Evolutionary conservation across 2,329 filamentous ascomycete genomes (phyloP).

Genomic region (Aspergillus hortae): DNA sequence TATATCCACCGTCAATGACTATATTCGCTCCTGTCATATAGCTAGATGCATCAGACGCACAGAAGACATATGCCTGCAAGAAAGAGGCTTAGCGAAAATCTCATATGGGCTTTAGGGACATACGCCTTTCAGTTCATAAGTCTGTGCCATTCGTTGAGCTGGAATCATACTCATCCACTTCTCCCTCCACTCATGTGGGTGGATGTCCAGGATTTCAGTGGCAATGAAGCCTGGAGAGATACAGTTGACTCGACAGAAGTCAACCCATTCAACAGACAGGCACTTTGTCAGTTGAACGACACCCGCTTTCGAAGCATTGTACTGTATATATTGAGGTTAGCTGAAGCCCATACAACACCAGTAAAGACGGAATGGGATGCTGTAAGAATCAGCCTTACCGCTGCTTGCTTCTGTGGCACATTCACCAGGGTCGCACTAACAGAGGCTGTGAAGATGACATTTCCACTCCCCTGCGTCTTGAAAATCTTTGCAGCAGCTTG

Average conservation of each 20-base stretch:
- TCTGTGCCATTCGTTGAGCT: slow-evolving; percentile 30
- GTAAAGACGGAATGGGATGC: no score
- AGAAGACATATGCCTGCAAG: slow-evolving; percentile 3
- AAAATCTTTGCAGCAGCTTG: slow-evolving; percentile 38
- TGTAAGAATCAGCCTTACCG: slow-evolving; percentile 12
- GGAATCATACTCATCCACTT: slow-evolving; percentile 38
- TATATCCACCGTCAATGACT: slow-evolving; percentile 47
- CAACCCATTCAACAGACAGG: slow-evolving; percentile 35
- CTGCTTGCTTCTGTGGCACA: slow-evolving; percentile 37
- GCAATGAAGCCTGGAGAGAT: slow-evolving; percentile 38
- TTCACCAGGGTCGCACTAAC: slow-evolving; percentile 39
- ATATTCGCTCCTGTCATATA: slow-evolving; percentile 48
- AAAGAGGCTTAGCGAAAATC: neutral
- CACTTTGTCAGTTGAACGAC: slow-evolving; percentile 35
- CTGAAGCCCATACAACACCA: neutral
- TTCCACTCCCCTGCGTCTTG: slow-evolving; percentile 32
- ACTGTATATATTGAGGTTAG: slow-evolving; percentile 10
- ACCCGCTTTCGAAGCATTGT: slow-evolving; percentile 34
- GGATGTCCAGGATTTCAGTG: slow-evolving; percentile 33
- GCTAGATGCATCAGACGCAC: slow-evolving; percentile 43
- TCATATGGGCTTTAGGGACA: slow-evolving; percentile 8
- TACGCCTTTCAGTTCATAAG: slow-evolving; percentile 36
- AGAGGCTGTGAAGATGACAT: slow-evolving; percentile 38
- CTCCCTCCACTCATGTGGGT: slow-evolving; percentile 25
- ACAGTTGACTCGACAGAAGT: slow-evolving; percentile 37